phyloP scores from a whole-genome alignment of 2,329 filamentous ascomycete species.

The Ceratocystiopsis brevicomis region DNA sequence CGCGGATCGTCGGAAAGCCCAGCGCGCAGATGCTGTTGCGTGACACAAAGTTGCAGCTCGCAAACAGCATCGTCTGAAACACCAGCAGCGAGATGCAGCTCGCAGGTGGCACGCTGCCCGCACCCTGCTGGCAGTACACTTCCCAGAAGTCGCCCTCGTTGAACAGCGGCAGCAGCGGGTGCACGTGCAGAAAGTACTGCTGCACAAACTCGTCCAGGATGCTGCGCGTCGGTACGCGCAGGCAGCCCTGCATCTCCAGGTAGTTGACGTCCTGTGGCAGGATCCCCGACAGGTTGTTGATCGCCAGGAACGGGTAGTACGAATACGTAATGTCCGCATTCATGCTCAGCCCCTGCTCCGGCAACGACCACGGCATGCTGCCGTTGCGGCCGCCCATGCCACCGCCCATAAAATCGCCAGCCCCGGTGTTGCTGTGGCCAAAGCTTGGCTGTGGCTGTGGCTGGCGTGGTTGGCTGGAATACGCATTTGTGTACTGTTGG shows the following conservation, averaged over 20 bases:
- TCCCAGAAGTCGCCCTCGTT: constrained; percentile 31
- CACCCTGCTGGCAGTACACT: constrained; percentile 15
- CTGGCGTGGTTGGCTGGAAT: constrained; percentile 2
- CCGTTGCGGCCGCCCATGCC: background rate
- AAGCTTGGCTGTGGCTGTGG: background rate
- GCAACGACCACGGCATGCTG: background rate
- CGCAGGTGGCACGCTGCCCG: constrained; percentile 12
- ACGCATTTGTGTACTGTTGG: background rate
- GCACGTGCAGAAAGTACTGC: constrained; percentile 28
- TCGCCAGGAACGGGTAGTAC: constrained; percentile 23
- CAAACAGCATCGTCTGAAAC: constrained; percentile 26
- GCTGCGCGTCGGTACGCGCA: constrained; percentile 22
- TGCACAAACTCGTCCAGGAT: constrained; percentile 28
- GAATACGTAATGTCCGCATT: constrained; percentile 16
- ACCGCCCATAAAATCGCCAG: background rate
- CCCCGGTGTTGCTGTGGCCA: background rate
- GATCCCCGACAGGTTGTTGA: constrained; percentile 20
- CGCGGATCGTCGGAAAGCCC: constrained; percentile 6
- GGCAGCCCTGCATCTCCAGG: constrained; percentile 25
- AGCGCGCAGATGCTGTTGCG: constrained; percentile 7
- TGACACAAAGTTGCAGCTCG: constrained; percentile 6
- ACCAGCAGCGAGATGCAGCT: constrained; percentile 22
- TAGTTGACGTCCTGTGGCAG: constrained; percentile 28
- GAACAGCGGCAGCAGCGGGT: constrained; percentile 24
- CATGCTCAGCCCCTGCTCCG: constrained; percentile 3